phyloP scores from a whole-genome alignment of 2,329 filamentous ascomycete genomes.

The Calonectria naviculata region DNA sequence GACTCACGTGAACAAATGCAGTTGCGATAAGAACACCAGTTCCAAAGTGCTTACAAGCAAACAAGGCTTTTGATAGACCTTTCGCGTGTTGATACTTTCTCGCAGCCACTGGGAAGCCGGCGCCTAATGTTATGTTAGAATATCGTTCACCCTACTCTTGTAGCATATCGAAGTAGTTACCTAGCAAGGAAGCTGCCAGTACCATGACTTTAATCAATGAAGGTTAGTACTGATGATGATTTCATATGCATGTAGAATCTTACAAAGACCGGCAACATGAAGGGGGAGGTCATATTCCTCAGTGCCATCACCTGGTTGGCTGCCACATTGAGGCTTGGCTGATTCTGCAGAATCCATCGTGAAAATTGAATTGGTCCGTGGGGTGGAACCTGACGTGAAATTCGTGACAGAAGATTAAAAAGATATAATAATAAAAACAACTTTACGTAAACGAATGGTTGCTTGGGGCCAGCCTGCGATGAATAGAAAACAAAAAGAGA shows the following conservation, averaged over 20 bases:
- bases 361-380: neutral
- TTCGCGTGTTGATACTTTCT: slow-evolving; percentile 69
- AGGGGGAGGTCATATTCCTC: slow-evolving; percentile 41
- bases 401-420: neutral
- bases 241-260: neutral
- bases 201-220: slow-evolving; percentile 37
- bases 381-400: neutral
- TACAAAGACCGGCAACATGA: slow-evolving; percentile 46
- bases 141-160: neutral
- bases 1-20: slow-evolving; percentile 75
- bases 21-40: slow-evolving; percentile 80
- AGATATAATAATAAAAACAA: neutral
- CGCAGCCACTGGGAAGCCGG: slow-evolving; percentile 63
- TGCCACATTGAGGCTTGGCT: slow-evolving; percentile 44
- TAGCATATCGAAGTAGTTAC: slow-evolving; percentile 4
- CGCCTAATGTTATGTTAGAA: slow-evolving; percentile 44
- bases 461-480: neutral
- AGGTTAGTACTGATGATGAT: neutral
- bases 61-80: slow-evolving; percentile 67
- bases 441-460: neutral
- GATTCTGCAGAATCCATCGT: slow-evolving; percentile 1
- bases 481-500: neutral
- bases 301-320: neutral
- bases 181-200: slow-evolving; percentile 39
- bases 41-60: slow-evolving; percentile 74